These are phyloP conservation scores for Erythrobasidium yunnanense DNA, from an alignment of 768 basidiomycete species.

Conservation along the genomic window DNA sequence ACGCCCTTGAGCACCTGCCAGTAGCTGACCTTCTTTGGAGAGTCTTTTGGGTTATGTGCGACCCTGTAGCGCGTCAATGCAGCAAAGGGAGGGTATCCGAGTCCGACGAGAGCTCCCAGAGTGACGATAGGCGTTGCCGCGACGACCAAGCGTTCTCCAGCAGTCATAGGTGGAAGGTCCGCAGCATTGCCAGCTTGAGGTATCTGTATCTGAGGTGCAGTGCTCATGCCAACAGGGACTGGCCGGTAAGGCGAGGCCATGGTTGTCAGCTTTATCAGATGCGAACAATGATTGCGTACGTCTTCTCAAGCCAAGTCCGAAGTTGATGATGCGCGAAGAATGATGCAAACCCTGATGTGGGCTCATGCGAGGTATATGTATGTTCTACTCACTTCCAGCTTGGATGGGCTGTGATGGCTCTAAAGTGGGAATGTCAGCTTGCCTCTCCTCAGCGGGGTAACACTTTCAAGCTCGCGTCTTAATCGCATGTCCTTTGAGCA, in stretches of 20 bases:
- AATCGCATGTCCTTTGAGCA: conserved; percentile 19
- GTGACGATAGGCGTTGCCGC: conserved; percentile 14
- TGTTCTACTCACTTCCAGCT: neutral
- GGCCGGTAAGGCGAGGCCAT: no score
- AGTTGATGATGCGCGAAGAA: no score
- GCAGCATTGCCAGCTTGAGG: neutral
- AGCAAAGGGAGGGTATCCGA: conserved; percentile 12
- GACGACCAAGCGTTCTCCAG: conserved; percentile 5
- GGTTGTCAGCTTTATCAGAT: no score
- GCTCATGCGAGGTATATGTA: neutral
- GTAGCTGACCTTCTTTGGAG: neutral
- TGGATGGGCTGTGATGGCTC: conserved; percentile 21
- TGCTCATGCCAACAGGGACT: no score
- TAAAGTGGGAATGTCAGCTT: conserved; percentile 14
- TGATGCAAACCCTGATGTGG: no score
- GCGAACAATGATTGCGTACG: no score
- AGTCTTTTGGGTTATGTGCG: conserved; percentile 14
- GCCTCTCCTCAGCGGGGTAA: conserved; percentile 6
- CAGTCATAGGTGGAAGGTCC: neutral
- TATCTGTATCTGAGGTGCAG: no score
- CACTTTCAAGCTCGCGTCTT: conserved; percentile 12
- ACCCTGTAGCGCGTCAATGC: conserved; percentile 7
- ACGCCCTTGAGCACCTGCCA: conserved; percentile 16
- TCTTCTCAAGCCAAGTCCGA: no score
- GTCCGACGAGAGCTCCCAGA: neutral